Percentiles rank a stretch among this genome's conserved stretches.
phyloP scores from a whole-genome alignment of 352 stramenopile genomes.

The Phytophthora citricola region DNA sequence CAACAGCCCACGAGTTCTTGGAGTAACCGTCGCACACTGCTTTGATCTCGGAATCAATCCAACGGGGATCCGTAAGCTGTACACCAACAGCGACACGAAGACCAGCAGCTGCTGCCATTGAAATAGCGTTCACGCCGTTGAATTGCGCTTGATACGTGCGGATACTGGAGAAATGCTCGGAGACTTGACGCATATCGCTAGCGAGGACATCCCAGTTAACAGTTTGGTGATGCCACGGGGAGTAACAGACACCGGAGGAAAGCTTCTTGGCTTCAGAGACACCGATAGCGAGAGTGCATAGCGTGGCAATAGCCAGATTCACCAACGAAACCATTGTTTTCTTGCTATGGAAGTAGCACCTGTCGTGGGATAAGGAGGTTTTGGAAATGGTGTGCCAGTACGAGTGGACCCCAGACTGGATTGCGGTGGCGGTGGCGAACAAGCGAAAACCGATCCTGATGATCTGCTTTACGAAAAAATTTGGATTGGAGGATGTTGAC shows the following conservation, averaged over 20 bases:
- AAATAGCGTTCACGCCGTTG: slow-evolving; percentile 53
- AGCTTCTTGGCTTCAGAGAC: slow-evolving; percentile 14
- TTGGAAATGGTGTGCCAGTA: slow-evolving; percentile 11
- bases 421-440: slow-evolving; percentile 8
- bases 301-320: slow-evolving; percentile 4
- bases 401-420: not conserved
- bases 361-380: slow-evolving; percentile 11
- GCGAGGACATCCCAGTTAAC: slow-evolving; percentile 45
- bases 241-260: slow-evolving; percentile 58
- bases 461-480: slow-evolving; percentile 10
- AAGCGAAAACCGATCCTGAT: slow-evolving; percentile 19
- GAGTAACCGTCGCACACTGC: slow-evolving; percentile 57
- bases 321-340: slow-evolving; percentile 13
- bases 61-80: slow-evolving; percentile 49
- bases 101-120: slow-evolving; percentile 43
- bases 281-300: not conserved
- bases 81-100: slow-evolving; percentile 69
- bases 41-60: slow-evolving; percentile 55
- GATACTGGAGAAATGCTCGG: slow-evolving; percentile 61
- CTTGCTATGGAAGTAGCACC: not conserved
- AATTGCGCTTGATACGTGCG: slow-evolving; percentile 78
- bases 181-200: slow-evolving; percentile 42
- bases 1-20: slow-evolving; percentile 39
- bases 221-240: slow-evolving; percentile 61
- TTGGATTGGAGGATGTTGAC: slow-evolving; percentile 9